A percentile compares a stretch with the other conserved stretches of the same genome.
phyloP scores from a whole-genome alignment of 441 rosid species.

The Sinapis alba region DNA sequence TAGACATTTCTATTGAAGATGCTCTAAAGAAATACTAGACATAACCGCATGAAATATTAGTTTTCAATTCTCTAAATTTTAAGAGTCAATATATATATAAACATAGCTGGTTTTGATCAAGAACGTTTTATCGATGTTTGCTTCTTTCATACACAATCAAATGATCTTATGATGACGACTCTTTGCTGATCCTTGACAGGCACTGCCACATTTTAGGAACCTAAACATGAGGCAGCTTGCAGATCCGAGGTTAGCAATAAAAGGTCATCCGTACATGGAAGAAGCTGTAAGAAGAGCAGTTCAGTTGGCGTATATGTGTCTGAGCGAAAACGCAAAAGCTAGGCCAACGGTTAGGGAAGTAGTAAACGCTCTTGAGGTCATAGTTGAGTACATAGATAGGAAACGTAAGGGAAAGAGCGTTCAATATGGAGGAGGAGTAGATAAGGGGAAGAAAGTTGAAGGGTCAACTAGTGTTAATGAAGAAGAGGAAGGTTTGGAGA shows the following conservation, averaged over 20 bases:
- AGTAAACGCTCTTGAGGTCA: neutral
- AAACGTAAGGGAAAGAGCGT: neutral
- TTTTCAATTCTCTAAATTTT: neutral
- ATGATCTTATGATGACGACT: neutral
- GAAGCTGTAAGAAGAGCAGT: neutral
- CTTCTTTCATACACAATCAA: neutral
- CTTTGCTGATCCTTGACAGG: neutral
- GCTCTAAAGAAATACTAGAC: neutral
- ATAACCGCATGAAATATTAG: neutral
- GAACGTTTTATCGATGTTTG: neutral
- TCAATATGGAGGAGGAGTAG: neutral
- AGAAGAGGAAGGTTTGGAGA: neutral
- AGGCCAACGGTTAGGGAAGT: neutral
- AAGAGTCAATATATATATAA: no score
- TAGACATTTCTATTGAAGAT: no score
- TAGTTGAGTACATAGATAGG: neutral
- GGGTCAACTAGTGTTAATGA: neutral
- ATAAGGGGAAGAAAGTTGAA: neutral
- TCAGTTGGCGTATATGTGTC: neutral
- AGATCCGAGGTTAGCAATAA: neutral
- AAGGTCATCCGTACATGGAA: neutral
- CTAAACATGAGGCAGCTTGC: neutral
- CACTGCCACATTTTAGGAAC: neutral
- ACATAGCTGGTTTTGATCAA: neutral
- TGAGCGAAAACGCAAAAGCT: neutral